These are phyloP conservation scores for Boletus insuetus DNA, from an alignment of 768 basidiomycete genomes.

Conservation along the genomic window DNA sequence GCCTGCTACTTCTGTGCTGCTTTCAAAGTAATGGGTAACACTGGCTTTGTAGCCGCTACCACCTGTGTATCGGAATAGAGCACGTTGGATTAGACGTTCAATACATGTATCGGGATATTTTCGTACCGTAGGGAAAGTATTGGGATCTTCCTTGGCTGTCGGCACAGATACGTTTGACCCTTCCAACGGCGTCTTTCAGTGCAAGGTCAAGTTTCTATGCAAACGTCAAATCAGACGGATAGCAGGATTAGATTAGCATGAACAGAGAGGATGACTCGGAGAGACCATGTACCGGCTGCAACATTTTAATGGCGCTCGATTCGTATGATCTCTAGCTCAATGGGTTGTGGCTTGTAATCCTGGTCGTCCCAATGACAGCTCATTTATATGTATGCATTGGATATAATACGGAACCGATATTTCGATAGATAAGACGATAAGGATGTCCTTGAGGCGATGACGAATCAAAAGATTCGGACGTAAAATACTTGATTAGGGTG, in stretches of 20 bases:
- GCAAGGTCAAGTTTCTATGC: neutral
- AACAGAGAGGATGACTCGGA: neutral
- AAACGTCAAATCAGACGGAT: neutral
- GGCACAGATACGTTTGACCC: conserved; percentile 1
- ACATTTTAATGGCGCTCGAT: neutral
- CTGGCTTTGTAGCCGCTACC: conserved; percentile 14
- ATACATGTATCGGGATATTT: neutral
- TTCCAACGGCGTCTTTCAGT: neutral
- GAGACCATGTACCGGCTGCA: neutral
- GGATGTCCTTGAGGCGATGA: too few species aligned
- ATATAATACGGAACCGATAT: neutral
- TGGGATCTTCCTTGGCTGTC: conserved; percentile 2
- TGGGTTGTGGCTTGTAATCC: neutral
- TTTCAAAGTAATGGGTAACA: conserved; percentile 12
- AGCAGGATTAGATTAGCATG: neutral
- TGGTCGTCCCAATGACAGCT: neutral
- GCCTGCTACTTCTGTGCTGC: conserved; percentile 8
- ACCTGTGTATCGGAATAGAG: neutral
- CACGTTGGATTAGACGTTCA: neutral
- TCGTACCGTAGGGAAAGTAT: conserved; percentile 8
- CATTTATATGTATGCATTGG: neutral
- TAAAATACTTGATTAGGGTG: too few species aligned
- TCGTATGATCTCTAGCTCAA: neutral
- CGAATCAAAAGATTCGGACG: too few species aligned
- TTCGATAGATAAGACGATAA: too few species aligned